These are phyloP conservation scores for Micromonas commoda DNA, from an alignment of 139 green algal genomes.

Conservation along the genomic window DNA sequence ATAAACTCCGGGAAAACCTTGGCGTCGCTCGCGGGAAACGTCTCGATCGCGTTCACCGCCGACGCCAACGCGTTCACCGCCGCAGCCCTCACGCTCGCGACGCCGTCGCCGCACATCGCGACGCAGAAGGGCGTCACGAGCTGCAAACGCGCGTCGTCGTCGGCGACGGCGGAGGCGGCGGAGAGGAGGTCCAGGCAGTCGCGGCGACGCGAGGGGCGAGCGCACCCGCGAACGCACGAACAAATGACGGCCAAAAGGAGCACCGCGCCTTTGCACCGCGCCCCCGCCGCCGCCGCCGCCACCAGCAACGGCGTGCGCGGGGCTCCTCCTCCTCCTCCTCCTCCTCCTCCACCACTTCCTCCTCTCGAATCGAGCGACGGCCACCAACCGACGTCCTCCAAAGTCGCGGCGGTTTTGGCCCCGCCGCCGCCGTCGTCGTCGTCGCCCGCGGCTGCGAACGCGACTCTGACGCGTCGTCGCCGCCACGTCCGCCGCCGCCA, in stretches of 20 bases:
- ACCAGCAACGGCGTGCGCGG: not conserved
- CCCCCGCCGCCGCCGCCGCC: not conserved
- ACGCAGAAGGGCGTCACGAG: conserved; percentile 76
- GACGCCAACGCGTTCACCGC: conserved; percentile 39
- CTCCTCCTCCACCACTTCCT: too few species aligned
- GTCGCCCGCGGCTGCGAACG: not conserved
- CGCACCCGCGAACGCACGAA: conserved; percentile 60
- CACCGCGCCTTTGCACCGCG: conserved; percentile 31
- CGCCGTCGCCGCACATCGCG: conserved; percentile 48
- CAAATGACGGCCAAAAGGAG: conserved; percentile 76
- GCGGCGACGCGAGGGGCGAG: conserved; percentile 56
- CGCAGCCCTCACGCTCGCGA: conserved; percentile 33
- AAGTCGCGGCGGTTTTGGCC: too few species aligned
- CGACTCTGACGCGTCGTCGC: too few species aligned
- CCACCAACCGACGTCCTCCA: conserved; percentile 48
- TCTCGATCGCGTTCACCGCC: not conserved
- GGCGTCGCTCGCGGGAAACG: conserved; percentile 43
- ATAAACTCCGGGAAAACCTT: conserved; percentile 89
- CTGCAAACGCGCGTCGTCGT: conserved; percentile 75
- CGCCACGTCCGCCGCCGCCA: too few species aligned
- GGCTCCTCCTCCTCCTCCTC: too few species aligned
- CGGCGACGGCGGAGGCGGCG: conserved; percentile 42
- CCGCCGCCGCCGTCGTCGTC: conserved; percentile 15
- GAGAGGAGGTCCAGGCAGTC: conserved; percentile 57
- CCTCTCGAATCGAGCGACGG: not conserved